Conservation (phyloP, 2,329 filamentous ascomycete genomes). For the Penicillium expansum region DNA sequence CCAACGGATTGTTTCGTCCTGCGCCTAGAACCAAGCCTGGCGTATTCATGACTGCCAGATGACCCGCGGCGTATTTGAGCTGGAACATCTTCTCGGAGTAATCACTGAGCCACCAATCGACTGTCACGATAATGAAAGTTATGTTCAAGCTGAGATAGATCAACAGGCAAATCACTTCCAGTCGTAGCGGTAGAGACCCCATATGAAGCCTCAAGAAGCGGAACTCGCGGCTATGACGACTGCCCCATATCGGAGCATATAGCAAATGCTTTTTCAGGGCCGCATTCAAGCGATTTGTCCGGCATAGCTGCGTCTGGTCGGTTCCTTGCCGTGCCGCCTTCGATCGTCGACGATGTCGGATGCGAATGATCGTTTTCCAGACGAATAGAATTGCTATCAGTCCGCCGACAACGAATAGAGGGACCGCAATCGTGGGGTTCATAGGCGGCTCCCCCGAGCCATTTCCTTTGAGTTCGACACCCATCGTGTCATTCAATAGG, state of each 20-base stretch:
- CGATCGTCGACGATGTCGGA: conserved; percentile 27
- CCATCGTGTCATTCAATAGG: conserved; percentile 26
- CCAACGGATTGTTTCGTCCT: conserved; percentile 86
- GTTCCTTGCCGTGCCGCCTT: conserved; percentile 17
- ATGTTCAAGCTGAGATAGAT: conserved; percentile 68
- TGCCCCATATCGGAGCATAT: conserved; percentile 64
- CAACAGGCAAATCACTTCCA: conserved; percentile 67
- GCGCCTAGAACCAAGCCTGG: conserved; percentile 82
- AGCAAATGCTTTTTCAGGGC: conserved; percentile 42
- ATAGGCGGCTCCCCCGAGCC: conserved; percentile 30
- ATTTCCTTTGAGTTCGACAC: conserved; percentile 29
- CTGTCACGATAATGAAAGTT: conserved; percentile 59
- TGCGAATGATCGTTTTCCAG: conserved; percentile 22
- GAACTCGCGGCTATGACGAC: conserved; percentile 71
- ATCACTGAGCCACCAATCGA: conserved; percentile 32
- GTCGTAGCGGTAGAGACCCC: conserved; percentile 69
- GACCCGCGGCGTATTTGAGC: conserved; percentile 77
- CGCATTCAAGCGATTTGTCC: conserved; percentile 15
- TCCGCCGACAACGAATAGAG: conserved; percentile 30
- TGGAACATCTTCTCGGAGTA: conserved; percentile 33
- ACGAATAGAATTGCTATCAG: conserved; percentile 25
- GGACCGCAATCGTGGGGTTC: conserved; percentile 33
- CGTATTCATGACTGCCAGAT: conserved; percentile 80
- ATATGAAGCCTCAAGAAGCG: conserved; percentile 65
- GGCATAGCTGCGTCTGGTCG: conserved; percentile 23